A percentile compares a stretch with the other conserved stretches of the same genome.
Evolutionary conservation across 1,139 yeast genomes (phyloP).

Genomic region (Debaryomyces sp.): DNA sequence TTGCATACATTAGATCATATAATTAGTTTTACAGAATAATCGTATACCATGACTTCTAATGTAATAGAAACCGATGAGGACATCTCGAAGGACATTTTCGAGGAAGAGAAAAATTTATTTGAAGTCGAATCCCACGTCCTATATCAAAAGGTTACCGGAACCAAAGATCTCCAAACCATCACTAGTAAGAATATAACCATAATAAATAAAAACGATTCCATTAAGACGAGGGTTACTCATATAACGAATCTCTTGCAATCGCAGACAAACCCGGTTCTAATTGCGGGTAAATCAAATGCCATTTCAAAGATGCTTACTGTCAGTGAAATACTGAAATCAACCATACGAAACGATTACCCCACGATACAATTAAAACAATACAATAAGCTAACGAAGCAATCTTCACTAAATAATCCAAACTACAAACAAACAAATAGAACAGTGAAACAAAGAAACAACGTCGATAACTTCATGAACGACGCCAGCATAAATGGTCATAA

Average conservation of each 20-base stretch:
- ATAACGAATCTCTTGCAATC: constrained; percentile 9
- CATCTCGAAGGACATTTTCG: constrained; percentile 8
- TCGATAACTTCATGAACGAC: background rate
- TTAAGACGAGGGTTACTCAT: constrained; percentile 22
- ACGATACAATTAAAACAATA: constrained; percentile 7
- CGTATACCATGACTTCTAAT: background rate
- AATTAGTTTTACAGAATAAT: background rate
- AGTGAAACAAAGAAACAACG: background rate
- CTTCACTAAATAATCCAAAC: constrained; percentile 4
- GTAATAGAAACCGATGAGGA: constrained; percentile 4
- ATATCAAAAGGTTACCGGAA: background rate
- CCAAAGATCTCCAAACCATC: background rate
- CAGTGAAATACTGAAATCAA: constrained; percentile 3
- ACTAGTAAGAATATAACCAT: constrained; percentile 12
- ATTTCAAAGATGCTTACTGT: constrained; percentile 7
- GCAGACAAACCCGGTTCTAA: constrained; percentile 3
- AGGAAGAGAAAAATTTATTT: constrained; percentile 4
- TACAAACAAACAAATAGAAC: constrained; percentile 1
- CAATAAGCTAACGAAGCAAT: constrained; percentile 9
- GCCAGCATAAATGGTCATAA: constrained; percentile 19
- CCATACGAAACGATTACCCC: background rate
- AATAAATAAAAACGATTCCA: constrained; percentile 30
- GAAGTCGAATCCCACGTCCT: constrained; percentile 13
- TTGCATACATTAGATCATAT: background rate
- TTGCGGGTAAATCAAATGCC: constrained; percentile 5